Percentiles rank a stretch among this genome's conserved stretches.
These are phyloP conservation scores for Funneliformis geosporum DNA, from an alignment of 192 early-diverging fungal genomes.

Conservation along the genomic window DNA sequence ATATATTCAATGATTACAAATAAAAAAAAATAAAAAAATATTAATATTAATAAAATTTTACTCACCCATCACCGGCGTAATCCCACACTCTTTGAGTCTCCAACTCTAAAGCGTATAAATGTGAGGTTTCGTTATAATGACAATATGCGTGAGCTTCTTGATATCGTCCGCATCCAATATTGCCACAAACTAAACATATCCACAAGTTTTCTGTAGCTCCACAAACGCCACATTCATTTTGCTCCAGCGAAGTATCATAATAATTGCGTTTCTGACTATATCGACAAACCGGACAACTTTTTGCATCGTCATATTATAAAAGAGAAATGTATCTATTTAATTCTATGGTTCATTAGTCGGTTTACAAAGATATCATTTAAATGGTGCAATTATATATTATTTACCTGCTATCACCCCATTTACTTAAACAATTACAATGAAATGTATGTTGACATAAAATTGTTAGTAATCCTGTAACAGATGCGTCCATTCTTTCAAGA, in stretches of 20 bases:
- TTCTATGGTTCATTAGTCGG: too few relatives aligned
- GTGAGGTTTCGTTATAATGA: conserved; percentile 82
- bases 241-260: conserved; percentile 17
- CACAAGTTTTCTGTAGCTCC: conserved; percentile 79
- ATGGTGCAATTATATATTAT: background rate
- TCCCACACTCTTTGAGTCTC: conserved; percentile 99
- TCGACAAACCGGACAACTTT: conserved; percentile 89
- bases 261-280: conserved; percentile 61
- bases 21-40: background rate
- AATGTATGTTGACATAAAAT: conserved; percentile 96
- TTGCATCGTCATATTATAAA: too few relatives aligned
- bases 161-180: conserved; percentile 96
- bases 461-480: conserved; percentile 85
- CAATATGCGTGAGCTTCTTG: conserved; percentile 83
- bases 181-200: conserved; percentile 97
- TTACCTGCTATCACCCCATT: conserved; percentile 82
- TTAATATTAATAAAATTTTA: background rate
- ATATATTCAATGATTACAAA: too few relatives aligned
- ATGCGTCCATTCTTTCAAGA: conserved; percentile 91
- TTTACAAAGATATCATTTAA: background rate
- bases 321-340: background rate
- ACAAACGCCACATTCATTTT: conserved; percentile 74
- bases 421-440: conserved; percentile 87
- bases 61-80: conserved; percentile 88
- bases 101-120: conserved; percentile 90